Evolutionary conservation across 2,329 filamentous ascomycete genomes (phyloP).

Genomic region (Aspergillus ruber): DNA sequence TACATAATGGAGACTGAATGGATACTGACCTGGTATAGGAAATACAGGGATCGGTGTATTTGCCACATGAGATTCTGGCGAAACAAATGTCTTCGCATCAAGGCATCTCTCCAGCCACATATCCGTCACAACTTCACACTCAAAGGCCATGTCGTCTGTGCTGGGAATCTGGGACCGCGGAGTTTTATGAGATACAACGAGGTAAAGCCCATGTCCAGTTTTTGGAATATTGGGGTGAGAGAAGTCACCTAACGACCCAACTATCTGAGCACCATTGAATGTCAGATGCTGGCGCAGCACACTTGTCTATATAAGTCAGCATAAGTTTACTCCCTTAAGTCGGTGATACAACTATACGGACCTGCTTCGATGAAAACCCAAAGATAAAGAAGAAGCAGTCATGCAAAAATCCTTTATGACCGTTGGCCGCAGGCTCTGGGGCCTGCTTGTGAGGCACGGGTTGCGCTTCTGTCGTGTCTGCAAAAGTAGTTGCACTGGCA

Average conservation of each 20-base stretch:
- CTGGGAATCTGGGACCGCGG: conserved; percentile 28
- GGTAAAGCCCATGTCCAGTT: conserved; percentile 28
- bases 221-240: conserved; percentile 28
- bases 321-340: background rate
- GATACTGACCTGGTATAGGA: conserved; percentile 50
- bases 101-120: conserved; percentile 92
- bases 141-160: conserved; percentile 34
- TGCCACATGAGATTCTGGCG: conserved; percentile 64
- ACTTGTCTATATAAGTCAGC: conserved; percentile 17
- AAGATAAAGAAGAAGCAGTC: conserved; percentile 54
- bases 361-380: conserved; percentile 52
- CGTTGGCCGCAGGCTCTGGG: conserved; percentile 15
- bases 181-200: conserved; percentile 35
- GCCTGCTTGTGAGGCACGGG: conserved; percentile 5
- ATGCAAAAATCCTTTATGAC: conserved; percentile 46
- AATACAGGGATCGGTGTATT: conserved; percentile 70
- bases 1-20: no score
- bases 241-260: conserved; percentile 28
- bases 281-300: conserved; percentile 36
- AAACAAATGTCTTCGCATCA: conserved; percentile 64
- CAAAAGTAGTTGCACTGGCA: conserved; percentile 31
- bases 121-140: conserved; percentile 63
- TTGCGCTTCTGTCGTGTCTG: conserved; percentile 18
- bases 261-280: conserved; percentile 36
- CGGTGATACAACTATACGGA: conserved; percentile 28